Evolutionary conservation across 495 filamentous ascomycete genomes (phyloP).

Genomic region (Aspergillus panamensis): DNA sequence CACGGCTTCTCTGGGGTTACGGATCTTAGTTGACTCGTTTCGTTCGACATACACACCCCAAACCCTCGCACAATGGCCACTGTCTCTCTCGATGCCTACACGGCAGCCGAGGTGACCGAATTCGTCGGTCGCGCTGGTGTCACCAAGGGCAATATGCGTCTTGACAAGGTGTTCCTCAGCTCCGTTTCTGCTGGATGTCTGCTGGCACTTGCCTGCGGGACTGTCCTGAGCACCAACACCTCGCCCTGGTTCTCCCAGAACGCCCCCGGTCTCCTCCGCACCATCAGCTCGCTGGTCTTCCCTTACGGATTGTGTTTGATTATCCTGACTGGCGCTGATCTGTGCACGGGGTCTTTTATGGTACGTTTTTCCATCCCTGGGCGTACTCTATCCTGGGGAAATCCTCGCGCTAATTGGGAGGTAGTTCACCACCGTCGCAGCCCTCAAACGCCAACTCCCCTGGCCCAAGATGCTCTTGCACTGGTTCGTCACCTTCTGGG

Average conservation of each 20-base stretch:
- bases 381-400: too few species aligned
- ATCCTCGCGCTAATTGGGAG: constrained; percentile 9
- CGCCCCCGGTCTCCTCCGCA: constrained; percentile 56
- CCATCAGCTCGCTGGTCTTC: constrained; percentile 53
- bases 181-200: constrained; percentile 50
- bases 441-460: constrained; percentile 49
- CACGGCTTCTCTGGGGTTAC: too few species aligned
- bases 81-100: constrained; percentile 38
- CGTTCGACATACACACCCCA: background rate
- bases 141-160: constrained; percentile 50
- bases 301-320: constrained; percentile 58
- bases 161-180: constrained; percentile 54
- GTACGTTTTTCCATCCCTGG: too few species aligned
- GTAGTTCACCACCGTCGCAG: constrained; percentile 53
- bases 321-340: constrained; percentile 56
- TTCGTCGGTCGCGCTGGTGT: constrained; percentile 43
- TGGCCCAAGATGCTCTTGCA: constrained; percentile 49
- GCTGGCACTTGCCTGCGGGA: constrained; percentile 52
- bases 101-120: constrained; percentile 45
- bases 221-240: constrained; percentile 48
- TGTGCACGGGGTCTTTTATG: constrained; percentile 60
- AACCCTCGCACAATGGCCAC: constrained; percentile 9
- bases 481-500: constrained; percentile 57
- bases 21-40: too few species aligned
- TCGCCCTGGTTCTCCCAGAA: constrained; percentile 60